phyloP scores from a whole-genome alignment of 257 asterid species.

The Solanum stenotomum region DNA sequence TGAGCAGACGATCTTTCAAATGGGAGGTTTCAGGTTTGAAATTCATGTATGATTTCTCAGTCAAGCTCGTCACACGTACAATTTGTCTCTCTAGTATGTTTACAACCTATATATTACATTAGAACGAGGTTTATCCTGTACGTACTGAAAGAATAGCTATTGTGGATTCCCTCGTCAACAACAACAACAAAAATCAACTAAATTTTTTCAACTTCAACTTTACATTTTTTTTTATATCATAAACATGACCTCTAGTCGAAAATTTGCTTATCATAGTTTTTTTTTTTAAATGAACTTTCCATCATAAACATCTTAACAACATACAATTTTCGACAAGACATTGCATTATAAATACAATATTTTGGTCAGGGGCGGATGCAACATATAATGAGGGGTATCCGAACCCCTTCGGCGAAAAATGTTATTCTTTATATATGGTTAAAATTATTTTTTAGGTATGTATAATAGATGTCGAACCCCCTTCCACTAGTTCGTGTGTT shows the following conservation, averaged over 20 bases:
- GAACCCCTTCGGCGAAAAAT: too few species aligned
- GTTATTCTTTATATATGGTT: too few species aligned
- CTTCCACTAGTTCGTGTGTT: too few species aligned
- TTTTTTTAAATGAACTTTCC: neutral
- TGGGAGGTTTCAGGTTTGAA: too few species aligned
- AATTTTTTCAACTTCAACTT: neutral
- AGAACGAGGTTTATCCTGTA: accelerated
- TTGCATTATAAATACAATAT: neutral
- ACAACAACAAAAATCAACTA: too few species aligned
- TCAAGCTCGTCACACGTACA: accelerated
- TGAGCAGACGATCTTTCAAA: neutral
- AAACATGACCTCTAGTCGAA: accelerated
- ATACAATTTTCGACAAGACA: neutral
- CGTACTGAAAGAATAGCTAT: accelerated
- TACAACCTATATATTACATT: neutral
- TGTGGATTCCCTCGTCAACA: accelerated
- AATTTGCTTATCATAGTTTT: neutral
- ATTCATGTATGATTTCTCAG: accelerated
- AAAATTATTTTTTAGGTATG: too few species aligned
- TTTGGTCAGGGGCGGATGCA: too few species aligned
- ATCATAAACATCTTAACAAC: neutral
- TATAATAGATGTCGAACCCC: too few species aligned
- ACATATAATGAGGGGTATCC: too few species aligned
- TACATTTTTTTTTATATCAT: neutral
- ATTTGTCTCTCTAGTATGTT: neutral